Conservation (phyloP, 306 rosid genomes). For the Inga leiocalycina region DNA sequence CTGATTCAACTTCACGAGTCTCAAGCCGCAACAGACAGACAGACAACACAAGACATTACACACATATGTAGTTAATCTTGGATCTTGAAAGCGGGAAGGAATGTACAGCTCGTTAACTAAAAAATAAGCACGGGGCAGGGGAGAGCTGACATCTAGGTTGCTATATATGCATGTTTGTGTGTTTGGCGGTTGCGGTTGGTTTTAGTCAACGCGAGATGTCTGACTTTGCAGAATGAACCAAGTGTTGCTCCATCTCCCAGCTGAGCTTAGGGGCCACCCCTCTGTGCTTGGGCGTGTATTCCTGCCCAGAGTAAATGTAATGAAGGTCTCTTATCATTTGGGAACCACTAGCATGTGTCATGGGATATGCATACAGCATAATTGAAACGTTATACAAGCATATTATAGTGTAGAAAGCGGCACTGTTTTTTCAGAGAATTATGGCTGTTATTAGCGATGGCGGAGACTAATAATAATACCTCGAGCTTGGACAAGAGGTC, state of each 20-base stretch:
- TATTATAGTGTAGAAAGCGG: too few species aligned
- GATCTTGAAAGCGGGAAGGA: too few species aligned
- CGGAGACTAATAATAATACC: constrained; percentile 42
- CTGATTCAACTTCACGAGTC: too few species aligned
- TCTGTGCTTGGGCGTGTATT: constrained; percentile 56
- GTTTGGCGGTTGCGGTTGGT: constrained; percentile 64
- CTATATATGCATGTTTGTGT: background rate
- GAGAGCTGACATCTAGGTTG: too few species aligned
- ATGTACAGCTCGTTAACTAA: too few species aligned
- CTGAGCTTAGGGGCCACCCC: constrained; percentile 51
- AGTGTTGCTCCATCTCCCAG: constrained; percentile 78
- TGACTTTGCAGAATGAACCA: constrained; percentile 42
- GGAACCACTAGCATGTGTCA: background rate
- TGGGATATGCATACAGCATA: background rate
- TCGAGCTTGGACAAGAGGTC: constrained; percentile 92
- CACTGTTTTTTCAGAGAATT: too few species aligned
- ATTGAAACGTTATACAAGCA: too few species aligned
- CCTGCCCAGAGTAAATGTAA: constrained; percentile 41
- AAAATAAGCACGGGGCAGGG: too few species aligned
- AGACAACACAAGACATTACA: too few species aligned
- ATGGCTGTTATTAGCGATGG: background rate
- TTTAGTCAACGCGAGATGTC: constrained; percentile 72
- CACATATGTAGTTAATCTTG: too few species aligned
- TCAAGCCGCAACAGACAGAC: too few species aligned
- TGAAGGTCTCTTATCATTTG: background rate